Conservation (phyloP, 345 rosid species). For the Tarenaya hassleriana region DNA sequence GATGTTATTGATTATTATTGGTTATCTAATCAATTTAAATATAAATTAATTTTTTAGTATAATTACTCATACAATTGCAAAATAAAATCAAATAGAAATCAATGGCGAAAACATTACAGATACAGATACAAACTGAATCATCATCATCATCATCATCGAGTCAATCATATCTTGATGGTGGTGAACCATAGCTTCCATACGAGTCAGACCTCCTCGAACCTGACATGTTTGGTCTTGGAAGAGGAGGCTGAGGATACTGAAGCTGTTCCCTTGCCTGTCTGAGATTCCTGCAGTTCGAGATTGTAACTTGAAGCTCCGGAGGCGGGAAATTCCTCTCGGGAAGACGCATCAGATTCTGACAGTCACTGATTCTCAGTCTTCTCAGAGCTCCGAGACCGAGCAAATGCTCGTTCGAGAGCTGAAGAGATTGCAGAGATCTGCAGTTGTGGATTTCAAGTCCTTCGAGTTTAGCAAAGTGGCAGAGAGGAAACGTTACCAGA, state of each 20-base stretch:
- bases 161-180: conserved; percentile 23
- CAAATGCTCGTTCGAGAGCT: conserved; percentile 16
- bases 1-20: too few relatives aligned
- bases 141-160: too few relatives aligned
- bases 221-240: conserved; percentile 12
- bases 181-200: too few relatives aligned
- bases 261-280: conserved; percentile 17
- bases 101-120: too few relatives aligned
- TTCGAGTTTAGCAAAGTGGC: conserved; percentile 21
- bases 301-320: conserved; percentile 15
- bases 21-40: too few relatives aligned
- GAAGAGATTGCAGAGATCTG: conserved; percentile 19
- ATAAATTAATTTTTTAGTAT: too few relatives aligned
- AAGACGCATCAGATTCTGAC: conserved; percentile 24
- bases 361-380: conserved; percentile 25
- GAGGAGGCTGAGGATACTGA: conserved; percentile 15
- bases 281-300: conserved; percentile 24
- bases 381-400: conserved; percentile 13
- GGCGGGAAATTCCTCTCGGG: conserved; percentile 8
- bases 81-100: too few relatives aligned
- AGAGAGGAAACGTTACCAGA: conserved; percentile 24
- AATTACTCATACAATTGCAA: too few relatives aligned
- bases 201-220: conserved; percentile 22
- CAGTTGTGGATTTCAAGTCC: conserved; percentile 26
- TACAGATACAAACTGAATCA: too few relatives aligned